Conservation (phyloP, 2,329 filamentous ascomycete species). For the Laburnicola sp. region DNA sequence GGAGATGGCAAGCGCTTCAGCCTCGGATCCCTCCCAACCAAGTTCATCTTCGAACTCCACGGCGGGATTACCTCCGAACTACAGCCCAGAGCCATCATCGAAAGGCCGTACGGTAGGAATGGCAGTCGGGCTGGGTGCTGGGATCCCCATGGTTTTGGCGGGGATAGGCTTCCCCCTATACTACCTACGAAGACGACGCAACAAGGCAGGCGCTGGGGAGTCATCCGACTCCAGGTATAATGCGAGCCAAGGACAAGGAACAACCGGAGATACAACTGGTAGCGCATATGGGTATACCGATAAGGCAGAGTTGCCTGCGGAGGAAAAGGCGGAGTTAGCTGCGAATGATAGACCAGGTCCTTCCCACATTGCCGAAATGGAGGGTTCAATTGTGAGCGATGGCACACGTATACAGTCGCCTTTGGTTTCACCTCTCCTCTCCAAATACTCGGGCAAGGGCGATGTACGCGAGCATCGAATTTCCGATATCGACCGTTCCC, state of each 20-base stretch:
- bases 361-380: slow-evolving; percentile 4
- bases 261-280: background rate
- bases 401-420: background rate
- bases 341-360: slow-evolving; percentile 1
- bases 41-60: background rate
- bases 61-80: background rate
- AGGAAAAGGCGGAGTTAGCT: background rate
- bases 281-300: slow-evolving; percentile 3
- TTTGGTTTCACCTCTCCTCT: slow-evolving; percentile 10
- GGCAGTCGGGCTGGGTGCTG: slow-evolving; percentile 8
- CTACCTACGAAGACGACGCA: slow-evolving; percentile 4
- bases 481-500: background rate
- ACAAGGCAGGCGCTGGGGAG: background rate
- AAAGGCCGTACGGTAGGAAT: background rate
- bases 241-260: background rate
- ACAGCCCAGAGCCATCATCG: background rate
- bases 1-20: background rate
- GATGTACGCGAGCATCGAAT: background rate
- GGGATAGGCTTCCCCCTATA: slow-evolving; percentile 5
- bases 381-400: slow-evolving; percentile 2
- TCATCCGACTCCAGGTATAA: background rate
- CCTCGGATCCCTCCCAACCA: background rate
- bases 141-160: slow-evolving; percentile 9
- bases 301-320: slow-evolving; percentile 13
- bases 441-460: background rate